phyloP scores from a whole-genome alignment of 768 basidiomycete genomes.

The Xerocomellus intermedius region DNA sequence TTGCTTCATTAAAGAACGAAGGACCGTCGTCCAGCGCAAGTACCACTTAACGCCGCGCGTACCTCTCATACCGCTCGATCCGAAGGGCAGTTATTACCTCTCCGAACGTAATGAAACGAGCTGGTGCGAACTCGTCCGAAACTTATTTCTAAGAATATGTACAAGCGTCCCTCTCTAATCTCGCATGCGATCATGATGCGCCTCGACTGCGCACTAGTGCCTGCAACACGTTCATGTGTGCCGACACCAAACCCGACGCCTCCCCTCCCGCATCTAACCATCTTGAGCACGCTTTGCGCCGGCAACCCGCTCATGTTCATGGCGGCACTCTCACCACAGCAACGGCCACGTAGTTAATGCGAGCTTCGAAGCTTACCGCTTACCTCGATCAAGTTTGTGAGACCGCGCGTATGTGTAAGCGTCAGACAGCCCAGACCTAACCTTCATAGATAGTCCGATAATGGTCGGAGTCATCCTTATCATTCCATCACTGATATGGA shows the following conservation, averaged over 20 bases:
- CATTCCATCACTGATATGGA: constrained; percentile 1
- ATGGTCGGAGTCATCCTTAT: not conserved
- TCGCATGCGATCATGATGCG: not conserved
- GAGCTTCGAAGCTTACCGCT: not conserved
- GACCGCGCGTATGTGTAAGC: not conserved
- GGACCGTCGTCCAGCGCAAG: not conserved
- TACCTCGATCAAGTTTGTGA: constrained; percentile 1
- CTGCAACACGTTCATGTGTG: not conserved
- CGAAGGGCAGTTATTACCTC: not conserved
- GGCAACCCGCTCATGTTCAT: not conserved
- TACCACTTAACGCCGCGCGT: constrained; percentile 8
- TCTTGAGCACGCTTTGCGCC: not conserved
- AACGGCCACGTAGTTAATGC: constrained; percentile 7
- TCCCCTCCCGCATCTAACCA: not conserved
- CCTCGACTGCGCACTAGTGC: not conserved
- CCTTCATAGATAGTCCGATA: constrained; percentile 14
- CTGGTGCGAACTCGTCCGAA: not conserved
- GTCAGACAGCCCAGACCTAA: not conserved
- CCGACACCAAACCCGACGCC: constrained; percentile 1
- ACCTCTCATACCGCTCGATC: constrained; percentile 3
- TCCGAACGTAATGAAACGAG: constrained; percentile 16
- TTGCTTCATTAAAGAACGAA: not conserved
- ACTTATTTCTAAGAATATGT: not conserved
- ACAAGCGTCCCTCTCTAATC: constrained; percentile 1
- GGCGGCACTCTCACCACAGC: constrained; percentile 7